A percentile compares a stretch with the other conserved stretches of the same genome.
phyloP scores from a whole-genome alignment of 208 protist species.

The Leishmania braziliensis region DNA sequence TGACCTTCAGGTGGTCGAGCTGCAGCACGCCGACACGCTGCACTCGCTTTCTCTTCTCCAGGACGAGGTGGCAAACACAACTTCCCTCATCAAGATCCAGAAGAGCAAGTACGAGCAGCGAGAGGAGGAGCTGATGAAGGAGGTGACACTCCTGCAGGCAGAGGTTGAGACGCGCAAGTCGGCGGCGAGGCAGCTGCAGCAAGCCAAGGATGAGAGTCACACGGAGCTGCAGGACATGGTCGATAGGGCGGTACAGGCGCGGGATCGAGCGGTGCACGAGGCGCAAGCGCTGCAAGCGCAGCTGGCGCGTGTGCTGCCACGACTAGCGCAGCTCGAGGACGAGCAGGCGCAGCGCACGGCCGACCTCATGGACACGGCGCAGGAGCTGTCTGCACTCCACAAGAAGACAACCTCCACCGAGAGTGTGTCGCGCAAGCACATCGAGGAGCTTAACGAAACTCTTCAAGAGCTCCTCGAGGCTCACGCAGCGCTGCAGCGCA shows the following conservation, averaged over 20 bases:
- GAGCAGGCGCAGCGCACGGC: slow-evolving; percentile 51
- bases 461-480: slow-evolving; percentile 45
- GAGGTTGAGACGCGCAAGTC: slow-evolving; percentile 35
- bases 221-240: slow-evolving; percentile 26
- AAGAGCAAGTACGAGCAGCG: slow-evolving; percentile 45
- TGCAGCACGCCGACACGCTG: slow-evolving; percentile 44
- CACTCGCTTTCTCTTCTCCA: slow-evolving; percentile 40
- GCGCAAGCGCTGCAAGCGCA: slow-evolving; percentile 38
- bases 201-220: slow-evolving; percentile 26
- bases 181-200: slow-evolving; percentile 27
- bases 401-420: slow-evolving; percentile 44
- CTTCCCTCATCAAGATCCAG: slow-evolving; percentile 37
- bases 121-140: slow-evolving; percentile 40
- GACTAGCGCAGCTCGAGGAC: slow-evolving; percentile 58
- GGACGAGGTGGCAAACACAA: slow-evolving; percentile 34
- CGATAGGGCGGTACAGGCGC: slow-evolving; percentile 27
- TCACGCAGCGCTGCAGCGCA: slow-evolving; percentile 42
- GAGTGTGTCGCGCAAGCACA: slow-evolving; percentile 47
- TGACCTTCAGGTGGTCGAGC: slow-evolving; percentile 49
- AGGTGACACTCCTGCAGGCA: slow-evolving; percentile 39
- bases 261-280: slow-evolving; percentile 39
- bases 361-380: slow-evolving; percentile 61
- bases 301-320: slow-evolving; percentile 50
- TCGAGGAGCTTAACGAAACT: slow-evolving; percentile 47
- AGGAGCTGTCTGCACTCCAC: slow-evolving; percentile 54